Percentiles rank a stretch among this genome's conserved stretches.
These are phyloP conservation scores for Ophiosphaerella korrae DNA, from an alignment of 2,329 filamentous ascomycete species.

Conservation along the genomic window DNA sequence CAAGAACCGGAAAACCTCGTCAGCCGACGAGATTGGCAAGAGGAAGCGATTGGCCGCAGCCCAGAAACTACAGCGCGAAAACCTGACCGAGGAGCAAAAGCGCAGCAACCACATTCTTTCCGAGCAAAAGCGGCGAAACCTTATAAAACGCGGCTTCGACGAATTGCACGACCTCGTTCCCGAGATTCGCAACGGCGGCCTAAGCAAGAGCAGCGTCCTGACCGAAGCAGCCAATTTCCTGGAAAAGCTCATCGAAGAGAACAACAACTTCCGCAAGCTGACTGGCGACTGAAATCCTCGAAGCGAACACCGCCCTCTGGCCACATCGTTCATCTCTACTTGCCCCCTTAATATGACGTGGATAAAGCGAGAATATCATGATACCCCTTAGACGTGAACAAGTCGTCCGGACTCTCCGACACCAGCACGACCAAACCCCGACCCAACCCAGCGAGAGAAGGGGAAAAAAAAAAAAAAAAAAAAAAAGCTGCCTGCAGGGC, in stretches of 20 bases:
- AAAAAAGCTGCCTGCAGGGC: too few species aligned
- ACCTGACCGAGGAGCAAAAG: conserved; percentile 78
- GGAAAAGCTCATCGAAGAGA: conserved; percentile 73
- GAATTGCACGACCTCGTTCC: conserved; percentile 79
- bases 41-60: conserved; percentile 32
- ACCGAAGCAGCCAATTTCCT: conserved; percentile 77
- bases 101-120: conserved; percentile 85
- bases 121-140: conserved; percentile 81
- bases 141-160: conserved; percentile 82
- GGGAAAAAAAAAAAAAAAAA: too few species aligned
- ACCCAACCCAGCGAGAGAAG: too few species aligned
- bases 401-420: too few species aligned
- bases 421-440: too few species aligned
- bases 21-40: conserved; percentile 26
- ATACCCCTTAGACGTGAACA: too few species aligned
- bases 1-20: conserved; percentile 30
- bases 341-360: background rate
- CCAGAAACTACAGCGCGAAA: conserved; percentile 53
- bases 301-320: too few species aligned
- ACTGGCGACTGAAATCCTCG: conserved; percentile 1
- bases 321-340: too few species aligned
- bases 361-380: background rate
- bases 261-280: conserved; percentile 45
- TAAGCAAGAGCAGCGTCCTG: conserved; percentile 83
- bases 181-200: conserved; percentile 71